These are phyloP conservation scores for Botrytis fabae DNA, from an alignment of 2,329 filamentous ascomycete species.

Conservation along the genomic window DNA sequence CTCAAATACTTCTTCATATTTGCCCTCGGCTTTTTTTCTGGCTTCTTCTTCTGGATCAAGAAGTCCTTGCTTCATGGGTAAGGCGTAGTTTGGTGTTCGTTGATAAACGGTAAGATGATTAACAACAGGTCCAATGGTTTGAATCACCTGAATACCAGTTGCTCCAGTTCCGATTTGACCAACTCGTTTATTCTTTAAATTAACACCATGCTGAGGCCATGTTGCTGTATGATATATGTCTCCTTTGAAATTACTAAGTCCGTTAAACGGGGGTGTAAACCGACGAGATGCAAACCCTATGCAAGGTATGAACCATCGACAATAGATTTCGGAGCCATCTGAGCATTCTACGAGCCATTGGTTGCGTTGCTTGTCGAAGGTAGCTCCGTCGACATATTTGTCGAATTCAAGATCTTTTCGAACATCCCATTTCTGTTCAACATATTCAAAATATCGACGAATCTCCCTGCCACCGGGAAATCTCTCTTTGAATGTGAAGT, in stretches of 20 bases:
- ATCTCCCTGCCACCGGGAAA: slow-evolving; percentile 56
- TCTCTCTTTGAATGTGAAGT: slow-evolving; percentile 57
- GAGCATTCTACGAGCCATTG: slow-evolving; percentile 46
- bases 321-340: slow-evolving; percentile 38
- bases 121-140: slow-evolving; percentile 41
- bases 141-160: slow-evolving; percentile 32
- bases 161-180: slow-evolving; percentile 31
- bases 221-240: slow-evolving; percentile 33
- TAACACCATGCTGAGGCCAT: slow-evolving; percentile 43
- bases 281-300: slow-evolving; percentile 36
- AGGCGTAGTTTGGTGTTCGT: slow-evolving; percentile 52
- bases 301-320: slow-evolving; percentile 33
- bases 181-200: slow-evolving; percentile 42
- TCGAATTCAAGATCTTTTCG: slow-evolving; percentile 48
- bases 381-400: slow-evolving; percentile 44
- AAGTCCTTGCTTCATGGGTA: slow-evolving; percentile 35
- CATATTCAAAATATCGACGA: slow-evolving; percentile 58
- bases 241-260: slow-evolving; percentile 35
- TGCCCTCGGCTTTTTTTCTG: slow-evolving; percentile 29
- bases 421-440: slow-evolving; percentile 55
- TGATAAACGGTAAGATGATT: slow-evolving; percentile 51
- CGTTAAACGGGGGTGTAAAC: slow-evolving; percentile 33
- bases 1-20: slow-evolving; percentile 41
- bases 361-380: slow-evolving; percentile 42
- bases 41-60: slow-evolving; percentile 38